These are phyloP conservation scores for Suillus clintonianus DNA, from an alignment of 768 basidiomycete species.

Conservation along the genomic window DNA sequence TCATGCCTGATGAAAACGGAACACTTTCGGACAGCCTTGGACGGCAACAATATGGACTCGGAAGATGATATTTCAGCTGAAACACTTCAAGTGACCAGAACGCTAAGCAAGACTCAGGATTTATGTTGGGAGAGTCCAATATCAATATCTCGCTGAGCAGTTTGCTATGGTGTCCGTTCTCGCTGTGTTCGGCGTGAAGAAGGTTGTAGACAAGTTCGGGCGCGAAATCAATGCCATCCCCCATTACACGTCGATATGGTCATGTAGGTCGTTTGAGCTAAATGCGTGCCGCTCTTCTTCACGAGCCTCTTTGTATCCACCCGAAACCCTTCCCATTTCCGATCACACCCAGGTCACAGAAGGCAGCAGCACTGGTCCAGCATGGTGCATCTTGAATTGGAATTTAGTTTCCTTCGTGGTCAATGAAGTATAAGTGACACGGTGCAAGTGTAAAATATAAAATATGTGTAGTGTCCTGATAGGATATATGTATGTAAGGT, in stretches of 20 bases:
- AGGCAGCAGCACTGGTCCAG: constrained; percentile 15
- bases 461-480: background rate
- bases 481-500: background rate
- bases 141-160: constrained; percentile 30
- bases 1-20: constrained; percentile 22
- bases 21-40: constrained; percentile 18
- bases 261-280: constrained; percentile 16
- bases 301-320: constrained; percentile 5
- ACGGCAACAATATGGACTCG: constrained; percentile 24
- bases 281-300: background rate
- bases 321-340: constrained; percentile 20
- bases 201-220: constrained; percentile 33
- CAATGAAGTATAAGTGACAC: constrained; percentile 8
- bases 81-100: background rate
- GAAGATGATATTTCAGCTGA: constrained; percentile 10
- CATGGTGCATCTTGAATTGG: constrained; percentile 9
- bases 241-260: constrained; percentile 29
- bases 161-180: constrained; percentile 26
- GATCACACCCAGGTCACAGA: constrained; percentile 19
- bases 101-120: constrained; percentile 12
- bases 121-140: constrained; percentile 20
- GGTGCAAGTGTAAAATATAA: background rate
- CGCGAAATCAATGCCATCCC: constrained; percentile 25
- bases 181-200: constrained; percentile 26
- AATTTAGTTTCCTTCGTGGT: constrained; percentile 18